Evolutionary conservation across 2,329 filamentous ascomycete species (phyloP).

Genomic region (Aspergillus intermedius): DNA sequence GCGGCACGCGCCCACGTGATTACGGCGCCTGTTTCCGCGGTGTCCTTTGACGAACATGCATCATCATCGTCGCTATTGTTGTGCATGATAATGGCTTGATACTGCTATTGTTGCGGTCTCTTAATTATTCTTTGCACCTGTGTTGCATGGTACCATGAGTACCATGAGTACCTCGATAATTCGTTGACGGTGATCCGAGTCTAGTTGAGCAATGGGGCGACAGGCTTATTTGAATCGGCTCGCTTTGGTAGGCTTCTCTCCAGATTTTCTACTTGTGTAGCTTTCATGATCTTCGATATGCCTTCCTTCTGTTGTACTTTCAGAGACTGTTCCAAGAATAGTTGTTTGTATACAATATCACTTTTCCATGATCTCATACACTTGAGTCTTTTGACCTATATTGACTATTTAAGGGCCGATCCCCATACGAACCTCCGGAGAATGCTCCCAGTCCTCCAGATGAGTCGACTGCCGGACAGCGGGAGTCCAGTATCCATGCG

Average conservation of each 20-base stretch:
- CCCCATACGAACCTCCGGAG: slow-evolving; percentile 41
- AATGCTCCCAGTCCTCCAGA: slow-evolving; percentile 12
- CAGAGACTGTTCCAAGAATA: neutral
- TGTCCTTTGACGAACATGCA: neutral
- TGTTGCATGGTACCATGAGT: too few relatives aligned
- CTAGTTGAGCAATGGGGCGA: slow-evolving; percentile 33
- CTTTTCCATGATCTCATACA: slow-evolving; percentile 3
- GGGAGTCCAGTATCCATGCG: slow-evolving; percentile 23
- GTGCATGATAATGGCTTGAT: neutral
- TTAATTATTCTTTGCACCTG: neutral
- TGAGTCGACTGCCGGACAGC: slow-evolving; percentile 14
- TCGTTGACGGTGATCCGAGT: neutral
- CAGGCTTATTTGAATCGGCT: slow-evolving; percentile 41
- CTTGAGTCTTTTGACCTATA: slow-evolving; percentile 1
- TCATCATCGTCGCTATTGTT: neutral
- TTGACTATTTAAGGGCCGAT: slow-evolving; percentile 36
- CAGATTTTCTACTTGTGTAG: neutral
- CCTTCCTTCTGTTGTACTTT: neutral
- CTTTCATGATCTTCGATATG: neutral
- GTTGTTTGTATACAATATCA: neutral
- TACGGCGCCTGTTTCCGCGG: neutral
- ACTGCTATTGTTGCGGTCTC: neutral
- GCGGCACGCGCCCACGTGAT: slow-evolving; percentile 14
- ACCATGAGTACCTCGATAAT: neutral
- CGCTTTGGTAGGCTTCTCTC: slow-evolving; percentile 36